Evolutionary conservation across 2,329 filamentous ascomycete genomes (phyloP), one percentile per base, ranked within the genome.

Genomic region (Botryotinia convoluta): DNA sequence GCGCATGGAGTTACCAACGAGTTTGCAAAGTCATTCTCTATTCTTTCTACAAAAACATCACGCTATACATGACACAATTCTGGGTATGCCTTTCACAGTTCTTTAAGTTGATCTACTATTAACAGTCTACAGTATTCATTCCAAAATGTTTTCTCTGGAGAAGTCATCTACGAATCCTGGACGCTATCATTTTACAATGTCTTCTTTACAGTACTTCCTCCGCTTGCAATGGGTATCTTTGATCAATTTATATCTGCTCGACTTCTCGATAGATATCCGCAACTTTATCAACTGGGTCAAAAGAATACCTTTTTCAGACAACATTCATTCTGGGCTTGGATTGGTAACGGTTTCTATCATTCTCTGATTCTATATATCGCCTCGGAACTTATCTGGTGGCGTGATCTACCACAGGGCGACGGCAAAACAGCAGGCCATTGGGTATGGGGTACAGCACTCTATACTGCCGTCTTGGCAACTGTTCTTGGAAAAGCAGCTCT

Each of bases 171-270:
- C 87, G 96, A 99, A 84, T 98, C 96, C 16, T 99, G 97, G 97
- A 98, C 95, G 0, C 86, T 99, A n/a, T 97, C 95, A 12, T 97
- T 98, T 85, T 99, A 98, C 87, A 99, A 99, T 85, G 94, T 99
- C 82, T 92, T 99, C 82, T 99, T 97, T 85, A 99, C 96, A 0
- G 92, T 97, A 32, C 86, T 98, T 29, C 96, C 96, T 26, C 96
- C 96, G 1, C 91, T 99, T 74, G 95, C 94, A 1, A 91, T 99
- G 80, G 96, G 96, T 78, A 97, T 99, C 76, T 93, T 98, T 77
- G 97, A 99, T 82, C 97, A 99, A 81, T 98, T 97, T 83, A 94
- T 99, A 80, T 97, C 94, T 60, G 96, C 97, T 10, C 91, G 96
- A 37, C 86, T 99, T 35, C 87, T 99, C 20, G 96, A 99, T 83